Evolutionary conservation across 768 basidiomycete genomes (phyloP), one percentile per base, ranked within the genome.

Genomic region (Pseudohyphozyma bogoriensis): DNA sequence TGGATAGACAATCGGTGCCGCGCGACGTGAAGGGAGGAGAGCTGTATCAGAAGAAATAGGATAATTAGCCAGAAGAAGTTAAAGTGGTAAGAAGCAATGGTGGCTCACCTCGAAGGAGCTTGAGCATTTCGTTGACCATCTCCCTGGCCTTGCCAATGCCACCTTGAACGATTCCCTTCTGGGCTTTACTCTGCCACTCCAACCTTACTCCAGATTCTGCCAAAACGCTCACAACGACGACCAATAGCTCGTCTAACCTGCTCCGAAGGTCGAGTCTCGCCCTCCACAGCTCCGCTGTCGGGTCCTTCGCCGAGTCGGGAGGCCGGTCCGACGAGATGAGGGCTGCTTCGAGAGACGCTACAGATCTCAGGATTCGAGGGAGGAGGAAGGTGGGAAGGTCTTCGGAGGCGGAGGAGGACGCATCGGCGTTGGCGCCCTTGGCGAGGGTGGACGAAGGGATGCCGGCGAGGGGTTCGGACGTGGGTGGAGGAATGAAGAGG

Each of bases 361-460:
- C 45, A 18, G 60, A 40, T 13, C 37, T 15, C 11, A 67, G 53
- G 31, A 36, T 28, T 12, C 62, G 62, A 42, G 56, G 56, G 31
- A 51, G 28, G 62, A 63, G 62, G 53, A 60, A 67, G 24, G 56
- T 61, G n/a, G 59, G 56, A 51, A 67, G 62, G 56, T 66, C 65
- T 12, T 66, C 56, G 42, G 54, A 58, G 6, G 36, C 51, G 24
- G 39, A 28, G n/a, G 35, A 12, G 36, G 24, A 12, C 15, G 10
- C 13, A 4, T 52, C 33, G 29, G 44, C 40, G 15, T 46, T 35
- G 3, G 60, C 55, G 22, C 64, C 64, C 33, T 52, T 58, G 31
- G 58, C 49, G 35, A 59, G 50, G 1, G 57, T 60, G 0, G 57
- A 56, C 8, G 54, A 52, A 1, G 46, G 35, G 6, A 51, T 31